Base-by-base conservation (phyloP, 2,329 filamentous ascomycete genomes). In the Eutypella sp. region DNA sequence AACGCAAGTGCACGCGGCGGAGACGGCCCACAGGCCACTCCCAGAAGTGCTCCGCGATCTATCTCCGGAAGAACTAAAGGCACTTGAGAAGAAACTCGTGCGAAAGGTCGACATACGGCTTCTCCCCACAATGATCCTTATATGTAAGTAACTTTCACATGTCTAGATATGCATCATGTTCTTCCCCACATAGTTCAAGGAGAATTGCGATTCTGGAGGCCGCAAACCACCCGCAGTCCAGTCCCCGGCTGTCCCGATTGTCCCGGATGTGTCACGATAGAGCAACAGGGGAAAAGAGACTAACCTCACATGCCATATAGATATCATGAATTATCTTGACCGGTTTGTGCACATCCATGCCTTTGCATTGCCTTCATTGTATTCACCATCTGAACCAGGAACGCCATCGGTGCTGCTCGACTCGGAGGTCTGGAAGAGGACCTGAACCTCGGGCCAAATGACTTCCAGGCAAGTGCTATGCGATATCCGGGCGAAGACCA, bases 321-420 rank as follows among this genome's bases (percentile, higher is more conserved):
- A 85, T 54, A 82, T 86, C 53, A 69, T 86, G 68, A 86, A 85
- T 56, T 85, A 84, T 58, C 65, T 85, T 11, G 79, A 82, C 37
- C 57, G 57, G 63, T 61, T 16, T 18, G 18, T 8, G 34, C 19
- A 20, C 34, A 20, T n/a, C n/a, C n/a, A n/a, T n/a, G n/a, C n/a
- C n/a, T n/a, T n/a, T n/a, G n/a, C n/a, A n/a, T n/a, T n/a, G n/a
- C n/a, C n/a, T n/a, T n/a, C n/a, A n/a, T 23, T 22, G 11, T 33
- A 15, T 15, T 33, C 9, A 22, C 9, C 7, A 4, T 6, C 15
- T 10, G 16, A 13, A 22, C n/a, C 15, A 64, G 71, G 27, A 78
- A 78, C 54, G 77, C 78, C 45, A 77, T 79, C 42, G 75, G 74
- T 8, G 64, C 66, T 37, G 76, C 74, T 4, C 66, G 69, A 47